Percentiles rank a stretch among this genome's conserved stretches.
Evolutionary conservation across 345 rosid species (phyloP).

Genomic region (Geranium brycei): DNA sequence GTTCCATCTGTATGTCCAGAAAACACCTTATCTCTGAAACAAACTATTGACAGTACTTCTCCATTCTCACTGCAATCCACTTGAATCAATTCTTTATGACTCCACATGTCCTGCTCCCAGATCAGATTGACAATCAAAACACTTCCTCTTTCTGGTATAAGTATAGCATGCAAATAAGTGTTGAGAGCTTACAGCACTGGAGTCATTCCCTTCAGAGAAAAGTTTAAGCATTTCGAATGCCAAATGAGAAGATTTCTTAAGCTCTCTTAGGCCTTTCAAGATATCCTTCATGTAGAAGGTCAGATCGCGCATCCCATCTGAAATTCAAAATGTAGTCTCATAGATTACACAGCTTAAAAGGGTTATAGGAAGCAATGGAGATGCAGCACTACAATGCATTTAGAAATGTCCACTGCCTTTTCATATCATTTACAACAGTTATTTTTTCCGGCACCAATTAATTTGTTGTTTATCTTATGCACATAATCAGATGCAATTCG

Average conservation of each 20-base stretch:
- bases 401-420: not conserved
- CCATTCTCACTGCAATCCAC: conserved; percentile 44
- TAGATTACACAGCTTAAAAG: not conserved
- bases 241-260: conserved; percentile 42
- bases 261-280: conserved; percentile 47
- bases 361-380: not conserved
- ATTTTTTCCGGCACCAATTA: not conserved
- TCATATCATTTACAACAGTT: not conserved
- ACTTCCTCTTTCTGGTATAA: conserved; percentile 5
- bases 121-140: conserved; percentile 3
- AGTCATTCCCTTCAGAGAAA: conserved; percentile 38
- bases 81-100: conserved; percentile 50
- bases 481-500: not conserved
- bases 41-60: conserved; percentile 38
- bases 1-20: conserved; percentile 77
- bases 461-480: not conserved
- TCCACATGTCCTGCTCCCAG: conserved; percentile 47
- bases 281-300: conserved; percentile 35
- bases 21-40: conserved; percentile 43
- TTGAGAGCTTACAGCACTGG: conserved; percentile 42
- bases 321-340: conserved; percentile 5
- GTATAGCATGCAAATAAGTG: not conserved
- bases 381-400: not conserved
- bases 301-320: conserved; percentile 44
- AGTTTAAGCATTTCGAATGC: conserved; percentile 47